Base-by-base conservation (phyloP, 2,329 filamentous ascomycete genomes). In the Phoma sp. region DNA sequence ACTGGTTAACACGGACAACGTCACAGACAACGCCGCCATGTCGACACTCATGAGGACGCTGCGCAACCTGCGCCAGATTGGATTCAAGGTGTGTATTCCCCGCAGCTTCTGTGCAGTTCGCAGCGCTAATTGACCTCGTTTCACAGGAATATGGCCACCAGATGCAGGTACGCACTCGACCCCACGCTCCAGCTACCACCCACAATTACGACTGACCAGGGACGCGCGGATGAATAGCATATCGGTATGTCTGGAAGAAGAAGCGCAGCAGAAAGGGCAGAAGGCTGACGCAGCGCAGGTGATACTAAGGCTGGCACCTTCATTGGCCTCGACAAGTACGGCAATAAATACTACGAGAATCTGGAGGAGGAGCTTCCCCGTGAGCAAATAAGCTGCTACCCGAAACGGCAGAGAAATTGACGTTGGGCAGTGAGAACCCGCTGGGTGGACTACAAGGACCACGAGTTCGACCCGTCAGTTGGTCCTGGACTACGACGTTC, bases 341-440 rank as follows among this genome's bases (percentile, higher is more conserved):
- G 95, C 77, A 99, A 99, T 87, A 98, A 96, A 82, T 99, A 85
- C 84, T 99, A 86, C 77, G 95, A 99, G 84, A 97, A 99, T 82
- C 78, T 86, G 72, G 80, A 82, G 58, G 92, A 98, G 75, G 95
- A 99, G 78, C 84, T 99, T 57, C 95, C 95, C 55, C 82, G 91
- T 96, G 82, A 75, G 89, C 70, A 15, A 5, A 15, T n/a, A 38
- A 8, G 10, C 9, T 15, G 15, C 15, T 4, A 10, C 22, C n/a
- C 6, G 7, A 31, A 19, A 36, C 12, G 46, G 55, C 6, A 25
- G 7, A 21, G n/a, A 17, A 43, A 35, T 39, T 64, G 60, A 71
- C 57, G 19, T 15, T 43, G 33, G 19, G 50, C 68, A 95, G 92
- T 97, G 70, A 90, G 94, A 72, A 97, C 92, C 68, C 87, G 93